Evolutionary conservation across 441 rosid genomes (phyloP).

Genomic region (Bruguiera hainesii): DNA sequence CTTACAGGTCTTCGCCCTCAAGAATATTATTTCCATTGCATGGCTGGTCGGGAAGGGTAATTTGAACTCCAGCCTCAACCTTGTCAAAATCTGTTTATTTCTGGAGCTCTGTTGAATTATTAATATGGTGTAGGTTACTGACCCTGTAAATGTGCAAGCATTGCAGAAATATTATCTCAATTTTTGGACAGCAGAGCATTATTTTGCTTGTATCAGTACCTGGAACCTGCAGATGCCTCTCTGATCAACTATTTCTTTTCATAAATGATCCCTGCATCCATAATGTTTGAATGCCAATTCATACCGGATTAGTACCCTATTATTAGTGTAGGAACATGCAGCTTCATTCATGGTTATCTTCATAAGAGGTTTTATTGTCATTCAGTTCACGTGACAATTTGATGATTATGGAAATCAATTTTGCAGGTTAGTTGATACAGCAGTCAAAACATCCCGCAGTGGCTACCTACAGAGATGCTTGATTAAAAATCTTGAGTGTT

Average conservation of each 20-base stretch:
- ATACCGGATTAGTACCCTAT: neutral
- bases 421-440: constrained; percentile 93
- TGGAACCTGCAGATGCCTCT: no score
- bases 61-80: constrained; percentile 12
- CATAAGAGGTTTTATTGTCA: neutral
- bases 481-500: constrained; percentile 93
- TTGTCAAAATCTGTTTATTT: neutral
- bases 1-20: constrained; percentile 99
- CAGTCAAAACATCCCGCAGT: constrained; percentile 99
- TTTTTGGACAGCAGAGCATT: neutral
- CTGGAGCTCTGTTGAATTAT: constrained; percentile 2
- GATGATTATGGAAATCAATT: constrained; percentile 25
- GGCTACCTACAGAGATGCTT: constrained; percentile 99
- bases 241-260: no score
- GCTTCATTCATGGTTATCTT: neutral
- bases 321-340: no score
- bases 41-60: constrained; percentile 99
- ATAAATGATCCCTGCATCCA: no score
- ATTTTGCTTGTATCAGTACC: no score
- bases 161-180: neutral
- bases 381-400: constrained; percentile 5
- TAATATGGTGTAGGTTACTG: constrained; percentile 1
- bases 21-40: constrained; percentile 99
- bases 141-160: neutral
- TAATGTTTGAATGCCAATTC: neutral